Evolutionary conservation across 108 stramenopile genomes (phyloP).

Genomic region (Skeletonema menzelii): DNA sequence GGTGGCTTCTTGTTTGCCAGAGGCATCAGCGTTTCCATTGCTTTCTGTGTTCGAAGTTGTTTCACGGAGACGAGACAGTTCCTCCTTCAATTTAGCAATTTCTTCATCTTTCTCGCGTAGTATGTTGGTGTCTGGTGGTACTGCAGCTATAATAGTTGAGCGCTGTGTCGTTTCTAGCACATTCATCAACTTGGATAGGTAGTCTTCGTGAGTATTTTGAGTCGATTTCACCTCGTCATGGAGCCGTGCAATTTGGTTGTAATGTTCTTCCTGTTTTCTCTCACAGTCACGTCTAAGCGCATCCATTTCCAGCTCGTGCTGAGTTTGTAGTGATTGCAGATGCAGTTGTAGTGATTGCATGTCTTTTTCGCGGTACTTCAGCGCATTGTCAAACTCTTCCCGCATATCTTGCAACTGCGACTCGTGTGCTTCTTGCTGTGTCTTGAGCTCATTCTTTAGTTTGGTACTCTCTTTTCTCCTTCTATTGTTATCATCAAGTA

Average conservation of each 20-base stretch:
- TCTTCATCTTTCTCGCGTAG: conserved; percentile 41
- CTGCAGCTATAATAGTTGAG: conserved; percentile 1
- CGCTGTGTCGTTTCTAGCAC: conserved; percentile 63
- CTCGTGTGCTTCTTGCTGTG: conserved; percentile 38
- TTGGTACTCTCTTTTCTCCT: conserved; percentile 36
- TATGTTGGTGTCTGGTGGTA: conserved; percentile 6
- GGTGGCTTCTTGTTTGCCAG: conserved; percentile 16
- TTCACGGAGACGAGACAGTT: conserved; percentile 18
- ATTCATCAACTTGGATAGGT: conserved; percentile 63
- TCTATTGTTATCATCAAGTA: conserved; percentile 39
- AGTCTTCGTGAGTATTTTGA: conserved; percentile 60
- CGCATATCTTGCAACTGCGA: conserved; percentile 43
- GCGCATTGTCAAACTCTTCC: conserved; percentile 37
- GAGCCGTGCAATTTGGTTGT: conserved; percentile 41
- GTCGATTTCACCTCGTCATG: conserved; percentile 61
- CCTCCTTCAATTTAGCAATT: conserved; percentile 23
- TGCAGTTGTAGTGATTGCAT: conserved; percentile 27
- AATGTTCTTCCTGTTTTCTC: conserved; percentile 48
- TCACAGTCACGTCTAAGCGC: conserved; percentile 35
- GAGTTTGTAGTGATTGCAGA: neutral
- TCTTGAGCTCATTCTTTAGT: conserved; percentile 46
- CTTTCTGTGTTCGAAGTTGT: neutral
- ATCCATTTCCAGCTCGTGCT: conserved; percentile 25
- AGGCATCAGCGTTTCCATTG: neutral
- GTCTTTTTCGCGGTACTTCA: conserved; percentile 33